Base-by-base conservation (phyloP, 257 asterid species). In the Solanum dulcamara region DNA sequence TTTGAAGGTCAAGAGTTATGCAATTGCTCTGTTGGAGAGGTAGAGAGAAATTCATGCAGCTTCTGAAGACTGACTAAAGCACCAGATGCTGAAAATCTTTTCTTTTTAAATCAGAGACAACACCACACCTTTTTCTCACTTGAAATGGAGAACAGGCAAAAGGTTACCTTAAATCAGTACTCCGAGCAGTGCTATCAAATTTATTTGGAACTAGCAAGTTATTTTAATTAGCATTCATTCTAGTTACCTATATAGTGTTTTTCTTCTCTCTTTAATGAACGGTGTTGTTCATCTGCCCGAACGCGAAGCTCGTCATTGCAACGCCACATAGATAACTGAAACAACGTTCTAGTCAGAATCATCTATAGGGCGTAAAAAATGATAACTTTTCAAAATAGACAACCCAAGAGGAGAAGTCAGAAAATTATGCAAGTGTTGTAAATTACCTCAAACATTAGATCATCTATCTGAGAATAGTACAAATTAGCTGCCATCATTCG, bases 381-480 rank as follows among this genome's bases (percentile, higher is more conserved):
- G 11, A 7, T 14, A 48, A 20, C 28, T 30, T 79, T 77, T 30
- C 83, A 79, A 30, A 17, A 79, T 79, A 50, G 44, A 48, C 81
- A n/a, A 72, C 44, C n/a, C 44, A 70, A 35, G 48, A 70, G 79
- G 48, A 35, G 67, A 1, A 79, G 30, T 20, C 42, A 15, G 81
- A 55, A 80, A 40, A 2, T 44, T 8, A 7, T 37, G 20, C 42
- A 66, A 28, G 87, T 24, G 11, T 74, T 9, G 83, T 66, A 84
- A 32, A 40, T 12, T 87, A 96, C 99, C 99, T 94, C 98, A 90
- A 94, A 96, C 99, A 96, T 94, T 81, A 96, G 94, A 80, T 96
- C 99, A 91, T 96, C 99, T 12, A 96, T 96, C 89, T 91, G 97
- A 84, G 99, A 94, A 86, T 91, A 96, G 93, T 94, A 94, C 87